Conservation (phyloP, 768 basidiomycete species). For the Harrya chromipes region DNA sequence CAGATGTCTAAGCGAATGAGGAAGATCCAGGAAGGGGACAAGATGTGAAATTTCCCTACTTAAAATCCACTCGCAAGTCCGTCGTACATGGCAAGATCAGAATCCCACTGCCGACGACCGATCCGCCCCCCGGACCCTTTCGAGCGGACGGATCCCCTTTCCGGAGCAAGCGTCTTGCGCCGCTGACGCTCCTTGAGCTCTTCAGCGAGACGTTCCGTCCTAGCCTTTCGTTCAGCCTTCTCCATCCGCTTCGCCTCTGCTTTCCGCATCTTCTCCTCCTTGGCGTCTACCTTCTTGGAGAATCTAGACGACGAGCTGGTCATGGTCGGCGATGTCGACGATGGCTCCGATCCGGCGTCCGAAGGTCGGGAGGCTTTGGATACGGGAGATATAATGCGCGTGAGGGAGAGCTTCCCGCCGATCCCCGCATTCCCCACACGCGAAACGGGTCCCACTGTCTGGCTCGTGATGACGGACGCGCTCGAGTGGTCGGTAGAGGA, state of each 20-base stretch:
- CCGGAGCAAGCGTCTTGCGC: slow-evolving; percentile 28
- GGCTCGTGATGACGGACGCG: neutral
- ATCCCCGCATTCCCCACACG: slow-evolving; percentile 12
- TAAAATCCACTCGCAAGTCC: slow-evolving; percentile 29
- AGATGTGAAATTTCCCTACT: neutral
- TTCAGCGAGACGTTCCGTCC: slow-evolving; percentile 41
- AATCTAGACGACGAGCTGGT: slow-evolving; percentile 8
- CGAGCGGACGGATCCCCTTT: slow-evolving; percentile 32
- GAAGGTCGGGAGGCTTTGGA: slow-evolving; percentile 14
- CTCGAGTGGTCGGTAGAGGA: slow-evolving; percentile 9
- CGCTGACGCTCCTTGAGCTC: slow-evolving; percentile 41
- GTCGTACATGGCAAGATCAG: slow-evolving; percentile 31
- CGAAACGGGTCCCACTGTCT: neutral
- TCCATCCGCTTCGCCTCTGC: slow-evolving; percentile 42
- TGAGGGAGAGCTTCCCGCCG: slow-evolving; percentile 22
- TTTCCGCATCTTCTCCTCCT: slow-evolving; percentile 43
- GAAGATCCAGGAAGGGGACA: slow-evolving; percentile 14
- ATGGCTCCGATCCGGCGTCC: slow-evolving; percentile 5
- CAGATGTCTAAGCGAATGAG: slow-evolving; percentile 14
- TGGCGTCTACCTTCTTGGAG: slow-evolving; percentile 24
- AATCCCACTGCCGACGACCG: slow-evolving; percentile 21
- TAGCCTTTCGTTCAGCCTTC: slow-evolving; percentile 40
- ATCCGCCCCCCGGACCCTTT: slow-evolving; percentile 16
- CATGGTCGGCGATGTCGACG: slow-evolving; percentile 18
- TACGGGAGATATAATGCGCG: slow-evolving; percentile 26